These are phyloP conservation scores for Eimeria acervulina DNA, from an alignment of 169 alveolate genomes.

Conservation along the genomic window DNA sequence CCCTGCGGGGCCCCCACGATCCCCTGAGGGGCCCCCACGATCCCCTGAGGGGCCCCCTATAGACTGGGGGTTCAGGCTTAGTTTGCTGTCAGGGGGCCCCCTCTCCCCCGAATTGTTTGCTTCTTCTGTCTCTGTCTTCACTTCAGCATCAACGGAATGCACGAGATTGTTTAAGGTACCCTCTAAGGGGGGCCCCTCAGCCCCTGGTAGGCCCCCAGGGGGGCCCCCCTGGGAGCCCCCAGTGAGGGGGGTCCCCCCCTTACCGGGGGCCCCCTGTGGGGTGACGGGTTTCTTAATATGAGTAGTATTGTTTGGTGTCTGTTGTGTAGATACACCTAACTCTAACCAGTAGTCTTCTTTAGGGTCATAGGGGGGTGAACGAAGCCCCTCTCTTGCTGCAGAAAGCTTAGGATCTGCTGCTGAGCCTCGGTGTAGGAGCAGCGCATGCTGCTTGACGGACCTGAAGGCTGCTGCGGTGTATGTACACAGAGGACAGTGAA, in stretches of 20 bases:
- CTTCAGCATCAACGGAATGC: too few species aligned
- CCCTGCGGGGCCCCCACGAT: neutral
- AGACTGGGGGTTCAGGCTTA: too few species aligned
- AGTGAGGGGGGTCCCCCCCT: constrained; percentile 27
- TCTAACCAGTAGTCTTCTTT: constrained; percentile 56
- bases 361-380: constrained; percentile 2
- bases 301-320: neutral
- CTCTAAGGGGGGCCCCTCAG: too few species aligned
- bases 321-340: constrained; percentile 2
- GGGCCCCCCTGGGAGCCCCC: neutral
- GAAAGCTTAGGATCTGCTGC: constrained; percentile 78
- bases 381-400: neutral
- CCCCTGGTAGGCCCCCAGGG: neutral
- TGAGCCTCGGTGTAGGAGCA: neutral
- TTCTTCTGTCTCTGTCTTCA: too few species aligned
- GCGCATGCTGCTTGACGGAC: constrained; percentile 13
- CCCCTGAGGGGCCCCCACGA: too few species aligned
- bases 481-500: constrained; percentile 71
- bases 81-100: neutral
- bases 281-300: too few species aligned
- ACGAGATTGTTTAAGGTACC: too few species aligned
- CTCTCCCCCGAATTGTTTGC: too few species aligned
- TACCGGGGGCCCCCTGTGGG: neutral
- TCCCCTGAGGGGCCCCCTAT: neutral
- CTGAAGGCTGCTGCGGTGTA: neutral